Evolutionary conservation across 129 eudicot genomes (phyloP).

Genomic region (Centrapalus pauciflorus): DNA sequence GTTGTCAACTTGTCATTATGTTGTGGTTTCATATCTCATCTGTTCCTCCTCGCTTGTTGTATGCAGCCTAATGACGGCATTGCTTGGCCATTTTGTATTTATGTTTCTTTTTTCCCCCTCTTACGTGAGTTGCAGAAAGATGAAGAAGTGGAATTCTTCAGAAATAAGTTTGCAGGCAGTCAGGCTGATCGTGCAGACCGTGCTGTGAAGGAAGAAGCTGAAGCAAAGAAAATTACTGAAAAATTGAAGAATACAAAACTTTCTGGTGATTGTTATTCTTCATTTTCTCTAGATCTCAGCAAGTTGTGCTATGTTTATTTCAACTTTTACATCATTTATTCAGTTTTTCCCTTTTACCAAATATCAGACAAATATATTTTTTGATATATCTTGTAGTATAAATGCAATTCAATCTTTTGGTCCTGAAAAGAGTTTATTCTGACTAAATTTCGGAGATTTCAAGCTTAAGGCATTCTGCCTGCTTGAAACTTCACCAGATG

Average conservation of each 20-base stretch:
- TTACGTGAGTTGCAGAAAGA: constrained; percentile 55
- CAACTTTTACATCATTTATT: not conserved
- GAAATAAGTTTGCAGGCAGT: constrained; percentile 95
- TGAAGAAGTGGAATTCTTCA: constrained; percentile 62
- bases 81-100: not conserved
- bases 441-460: no score
- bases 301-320: not conserved
- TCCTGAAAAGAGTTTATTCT: not conserved
- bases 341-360: not conserved
- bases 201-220: constrained; percentile 83
- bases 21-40: not conserved
- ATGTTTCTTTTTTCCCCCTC: not conserved
- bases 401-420: not conserved
- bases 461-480: no score
- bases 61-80: not conserved
- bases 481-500: no score
- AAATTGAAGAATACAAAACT: constrained; percentile 60
- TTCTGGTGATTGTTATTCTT: constrained; percentile 44
- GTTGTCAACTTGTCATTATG: no score
- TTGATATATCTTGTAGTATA: not conserved
- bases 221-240: constrained; percentile 62
- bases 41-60: constrained; percentile 10
- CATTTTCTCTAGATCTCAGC: not conserved
- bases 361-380: not conserved
- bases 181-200: constrained; percentile 98